Evolutionary conservation across 1,284 basidiomycete species (phyloP), one percentile per base, ranked within the genome.

Genomic region (Termitomyces sp.): DNA sequence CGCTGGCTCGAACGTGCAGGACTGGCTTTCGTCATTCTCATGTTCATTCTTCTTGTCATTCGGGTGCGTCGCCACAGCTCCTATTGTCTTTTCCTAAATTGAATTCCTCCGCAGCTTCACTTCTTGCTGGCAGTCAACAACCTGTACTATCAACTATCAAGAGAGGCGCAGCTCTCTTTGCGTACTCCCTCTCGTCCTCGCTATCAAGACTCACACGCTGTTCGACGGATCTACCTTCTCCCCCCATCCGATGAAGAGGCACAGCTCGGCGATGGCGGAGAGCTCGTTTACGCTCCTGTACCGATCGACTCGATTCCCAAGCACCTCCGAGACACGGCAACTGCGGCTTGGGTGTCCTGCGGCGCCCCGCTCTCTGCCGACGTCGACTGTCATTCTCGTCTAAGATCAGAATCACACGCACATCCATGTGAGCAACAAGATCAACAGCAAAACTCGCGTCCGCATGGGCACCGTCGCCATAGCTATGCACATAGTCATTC

Each of bases 1-100:
- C 76, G 78, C 55, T 89, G 86, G 86, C 77, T 89, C 48, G 86
- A 86, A 65, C 76, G 81, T 33, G 85, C 80, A 13, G 76, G 84
- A 30, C 67, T 85, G 54, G 82, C 72, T 0, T 73, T 81, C 36
- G 71, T 86, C 44, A 79, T 75, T 0, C 65, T 83, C 53, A 77
- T 85, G 69, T 74, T 82, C 44, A 70, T 89, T 33, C 65, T 86
- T 55, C 79, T 86, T 51, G 77, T 87, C 61, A 69, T 87, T 55
- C 74, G 86, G 60, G 87, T 90, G 65, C 69, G 81, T 68, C 12
- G 53, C 21, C 55, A 51, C 58, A 33, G 36, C 55, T 17, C 45
- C 56, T 55, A 50, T 55, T 52, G 45, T 55, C 21, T 54, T 34
- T 15, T 44, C 26, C 47, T 50, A 55, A 33, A 49, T 48, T 43